Conservation (phyloP, 2,329 filamentous ascomycete species). For the Biscogniauxia sp. region DNA sequence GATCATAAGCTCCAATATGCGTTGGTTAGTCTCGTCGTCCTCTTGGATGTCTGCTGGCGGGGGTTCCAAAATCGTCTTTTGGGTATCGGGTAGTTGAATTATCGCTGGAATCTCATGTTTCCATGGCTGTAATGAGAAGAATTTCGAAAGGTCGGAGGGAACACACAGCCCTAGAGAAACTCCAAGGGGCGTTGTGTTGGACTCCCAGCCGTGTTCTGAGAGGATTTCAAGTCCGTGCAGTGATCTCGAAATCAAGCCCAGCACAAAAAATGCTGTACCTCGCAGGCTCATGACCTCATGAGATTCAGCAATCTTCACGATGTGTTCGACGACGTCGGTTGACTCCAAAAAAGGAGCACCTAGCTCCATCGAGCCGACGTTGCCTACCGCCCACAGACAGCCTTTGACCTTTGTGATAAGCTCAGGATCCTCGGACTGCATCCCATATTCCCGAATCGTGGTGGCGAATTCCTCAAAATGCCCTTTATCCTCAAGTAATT, state of each 20-base stretch:
- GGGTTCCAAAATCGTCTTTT: constrained; percentile 50
- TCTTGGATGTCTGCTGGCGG: constrained; percentile 56
- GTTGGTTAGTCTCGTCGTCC: constrained; percentile 62
- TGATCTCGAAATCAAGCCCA: constrained; percentile 89
- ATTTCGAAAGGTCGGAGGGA: constrained; percentile 70
- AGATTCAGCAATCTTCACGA: constrained; percentile 82
- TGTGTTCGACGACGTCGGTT: constrained; percentile 81
- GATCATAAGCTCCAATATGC: constrained; percentile 79
- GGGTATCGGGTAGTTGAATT: constrained; percentile 48
- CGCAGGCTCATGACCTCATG: constrained; percentile 90
- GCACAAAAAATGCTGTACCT: constrained; percentile 93
- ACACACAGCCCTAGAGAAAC: constrained; percentile 85
- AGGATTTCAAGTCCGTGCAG: constrained; percentile 90
- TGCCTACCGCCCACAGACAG: constrained; percentile 95
- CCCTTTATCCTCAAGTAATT: constrained; percentile 83
- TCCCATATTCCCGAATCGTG: constrained; percentile 83
- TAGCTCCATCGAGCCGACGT: constrained; percentile 96
- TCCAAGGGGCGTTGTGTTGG: constrained; percentile 79
- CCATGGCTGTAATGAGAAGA: constrained; percentile 71
- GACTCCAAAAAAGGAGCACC: constrained; percentile 92
- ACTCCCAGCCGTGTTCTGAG: constrained; percentile 88
- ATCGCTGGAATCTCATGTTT: constrained; percentile 47
- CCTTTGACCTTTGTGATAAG: constrained; percentile 92
- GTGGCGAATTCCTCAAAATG: constrained; percentile 92
- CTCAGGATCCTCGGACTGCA: constrained; percentile 82